Base-by-base conservation (phyloP, 108 stramenopile species). In the Aurantiochytrium sp. region DNA sequence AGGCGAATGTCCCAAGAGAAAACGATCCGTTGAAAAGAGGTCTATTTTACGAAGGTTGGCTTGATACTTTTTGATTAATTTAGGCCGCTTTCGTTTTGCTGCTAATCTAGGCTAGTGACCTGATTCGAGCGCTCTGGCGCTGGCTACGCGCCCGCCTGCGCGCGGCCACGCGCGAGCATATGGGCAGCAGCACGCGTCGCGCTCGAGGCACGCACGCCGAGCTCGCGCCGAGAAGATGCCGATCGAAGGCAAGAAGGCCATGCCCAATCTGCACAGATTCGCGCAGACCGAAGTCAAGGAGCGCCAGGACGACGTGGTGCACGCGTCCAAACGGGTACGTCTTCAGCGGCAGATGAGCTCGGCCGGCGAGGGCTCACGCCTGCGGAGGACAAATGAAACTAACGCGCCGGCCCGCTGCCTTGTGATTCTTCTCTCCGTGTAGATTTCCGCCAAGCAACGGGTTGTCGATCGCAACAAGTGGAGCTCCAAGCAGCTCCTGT, bases 251-350 rank as follows among this genome's bases (percentile, higher is more conserved):
- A 65, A 65, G 19, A 15, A 65, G 34, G 59, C 59, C 34, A 65
- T 65, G 27, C 59, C 59, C 27, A 65, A 65, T 19, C 34, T 65
- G 59, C 59, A 65, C 73, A 12, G 73, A 17, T 81, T 81, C 32
- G 73, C 73, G 0, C 73, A 81, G 45, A 81, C 73, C 8, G 19
- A 81, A 48, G 73, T 81, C 21, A 41, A 48, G 73, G 73, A 81
- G 45, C 12, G 73, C 17, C 73, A 48, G 73, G 45, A 6, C 39
- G 73, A 41, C 42, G 39, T 48, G 10, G 73, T 48, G 30, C 45
- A 48, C 12, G 24, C n/a, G 12, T 48, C 39, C 42, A 81, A 81
- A 4, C 6, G 42, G 73, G 73, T 81, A 48, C 21, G 42, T 48
- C 6, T 17, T n/a, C n/a, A 24, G 31, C n/a, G 68, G 27, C 6